Evolutionary conservation across 2,329 filamentous ascomycete species (phyloP).

Genomic region (Aspergillus nomiae): DNA sequence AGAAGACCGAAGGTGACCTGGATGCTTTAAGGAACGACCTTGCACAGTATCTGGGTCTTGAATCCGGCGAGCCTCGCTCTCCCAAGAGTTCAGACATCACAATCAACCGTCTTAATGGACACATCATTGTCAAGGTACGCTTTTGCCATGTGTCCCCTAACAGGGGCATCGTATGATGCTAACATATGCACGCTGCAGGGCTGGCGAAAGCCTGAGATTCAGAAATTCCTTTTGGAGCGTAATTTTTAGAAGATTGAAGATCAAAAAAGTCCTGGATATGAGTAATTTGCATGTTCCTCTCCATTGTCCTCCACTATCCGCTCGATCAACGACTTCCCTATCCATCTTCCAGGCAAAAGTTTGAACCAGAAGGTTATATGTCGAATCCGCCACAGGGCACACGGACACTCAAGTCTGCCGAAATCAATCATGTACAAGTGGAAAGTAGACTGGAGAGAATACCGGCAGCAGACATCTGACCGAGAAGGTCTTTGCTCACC

Average conservation of each 20-base stretch:
- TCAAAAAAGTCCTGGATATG: neutral
- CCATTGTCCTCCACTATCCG: neutral
- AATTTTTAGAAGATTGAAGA: conserved; percentile 38
- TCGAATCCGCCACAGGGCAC: neutral
- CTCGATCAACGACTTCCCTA: conserved; percentile 6
- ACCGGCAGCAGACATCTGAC: neutral
- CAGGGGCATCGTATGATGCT: conserved; percentile 7
- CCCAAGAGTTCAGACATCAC: conserved; percentile 41
- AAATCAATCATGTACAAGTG: neutral
- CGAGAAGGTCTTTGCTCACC: neutral
- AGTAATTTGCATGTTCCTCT: conserved; percentile 1
- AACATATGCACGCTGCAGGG: conserved; percentile 40
- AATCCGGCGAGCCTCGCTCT: conserved; percentile 44
- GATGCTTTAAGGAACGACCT: conserved; percentile 66
- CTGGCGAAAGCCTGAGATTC: conserved; percentile 52
- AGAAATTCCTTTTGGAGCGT: conserved; percentile 50
- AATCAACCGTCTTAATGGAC: conserved; percentile 65
- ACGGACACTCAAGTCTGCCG: neutral
- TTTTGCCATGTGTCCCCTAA: neutral
- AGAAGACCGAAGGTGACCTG: conserved; percentile 76
- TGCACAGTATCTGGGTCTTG: conserved; percentile 58
- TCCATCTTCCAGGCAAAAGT: conserved; percentile 1
- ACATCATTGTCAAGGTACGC: conserved; percentile 73
- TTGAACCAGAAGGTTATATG: neutral
- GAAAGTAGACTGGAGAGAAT: conserved; percentile 4